Evolutionary conservation across 2,329 filamentous ascomycete genomes (phyloP).

Genomic region (Sporothrix inflata): DNA sequence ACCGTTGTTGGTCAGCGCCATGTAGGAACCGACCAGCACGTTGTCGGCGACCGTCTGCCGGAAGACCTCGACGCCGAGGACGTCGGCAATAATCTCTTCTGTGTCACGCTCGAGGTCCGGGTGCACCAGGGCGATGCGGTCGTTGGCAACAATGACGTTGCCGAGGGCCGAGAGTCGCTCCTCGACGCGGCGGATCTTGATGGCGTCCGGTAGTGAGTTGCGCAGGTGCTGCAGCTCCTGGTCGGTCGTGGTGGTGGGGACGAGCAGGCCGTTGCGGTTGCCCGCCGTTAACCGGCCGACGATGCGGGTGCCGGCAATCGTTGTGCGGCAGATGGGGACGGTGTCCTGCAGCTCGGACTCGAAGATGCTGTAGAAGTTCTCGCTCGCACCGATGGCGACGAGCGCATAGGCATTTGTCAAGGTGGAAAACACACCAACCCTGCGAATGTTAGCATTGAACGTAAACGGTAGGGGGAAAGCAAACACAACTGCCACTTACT

Average conservation of each 20-base stretch:
- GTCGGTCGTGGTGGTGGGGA: conserved; percentile 94
- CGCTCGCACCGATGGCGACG: conserved; percentile 89
- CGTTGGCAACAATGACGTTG: conserved; percentile 95
- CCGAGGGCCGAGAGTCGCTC: conserved; percentile 93
- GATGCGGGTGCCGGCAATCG: conserved; percentile 94
- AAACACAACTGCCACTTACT: conserved; percentile 59
- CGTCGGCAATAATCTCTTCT: conserved; percentile 97
- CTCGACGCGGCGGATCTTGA: conserved; percentile 97
- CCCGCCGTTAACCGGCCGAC: conserved; percentile 93
- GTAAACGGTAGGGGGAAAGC: not conserved
- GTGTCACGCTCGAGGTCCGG: conserved; percentile 97
- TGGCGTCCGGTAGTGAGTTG: conserved; percentile 86
- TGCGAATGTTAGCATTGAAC: conserved; percentile 43
- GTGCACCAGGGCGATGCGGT: conserved; percentile 95
- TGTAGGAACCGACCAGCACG: conserved; percentile 94
- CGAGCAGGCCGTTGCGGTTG: conserved; percentile 94
- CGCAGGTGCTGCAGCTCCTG: conserved; percentile 97
- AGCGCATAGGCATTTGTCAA: conserved; percentile 97
- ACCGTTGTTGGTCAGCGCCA: conserved; percentile 93
- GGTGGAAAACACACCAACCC: conserved; percentile 94
- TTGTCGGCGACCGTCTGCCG: conserved; percentile 96
- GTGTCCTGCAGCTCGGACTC: conserved; percentile 97
- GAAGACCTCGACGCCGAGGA: conserved; percentile 86
- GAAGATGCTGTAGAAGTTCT: conserved; percentile 99
- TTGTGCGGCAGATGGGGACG: conserved; percentile 94